Conservation (phyloP, 306 rosid species). For the Glycyrrhiza uralensis region DNA sequence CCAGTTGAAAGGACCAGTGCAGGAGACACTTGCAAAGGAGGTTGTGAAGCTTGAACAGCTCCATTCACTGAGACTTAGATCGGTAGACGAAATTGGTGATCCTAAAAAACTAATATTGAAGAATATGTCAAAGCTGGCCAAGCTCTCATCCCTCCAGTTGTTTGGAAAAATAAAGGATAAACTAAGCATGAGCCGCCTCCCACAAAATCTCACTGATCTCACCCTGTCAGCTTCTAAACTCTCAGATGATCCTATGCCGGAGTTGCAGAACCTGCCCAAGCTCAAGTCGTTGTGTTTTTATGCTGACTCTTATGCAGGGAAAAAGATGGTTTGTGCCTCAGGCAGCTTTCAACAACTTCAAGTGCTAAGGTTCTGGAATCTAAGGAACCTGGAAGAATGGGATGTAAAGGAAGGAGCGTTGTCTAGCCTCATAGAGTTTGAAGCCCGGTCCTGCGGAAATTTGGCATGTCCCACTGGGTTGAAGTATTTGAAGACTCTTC, state of each 20-base stretch:
- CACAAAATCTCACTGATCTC: slow-evolving; percentile 27
- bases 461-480: neutral
- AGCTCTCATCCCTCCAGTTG: slow-evolving; percentile 29
- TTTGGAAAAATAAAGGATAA: slow-evolving; percentile 14
- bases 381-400: slow-evolving; percentile 18
- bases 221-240: slow-evolving; percentile 40
- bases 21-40: neutral
- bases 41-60: slow-evolving; percentile 25
- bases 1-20: slow-evolving; percentile 1
- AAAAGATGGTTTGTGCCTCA: slow-evolving; percentile 6
- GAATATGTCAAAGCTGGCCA: slow-evolving; percentile 10
- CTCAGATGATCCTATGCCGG: slow-evolving; percentile 22
- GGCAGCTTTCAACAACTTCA: slow-evolving; percentile 27
- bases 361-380: slow-evolving; percentile 36
- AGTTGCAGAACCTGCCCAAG: slow-evolving; percentile 20
- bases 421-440: slow-evolving; percentile 32
- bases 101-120: neutral
- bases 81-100: slow-evolving; percentile 11
- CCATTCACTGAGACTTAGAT: slow-evolving; percentile 28
- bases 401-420: slow-evolving; percentile 25
- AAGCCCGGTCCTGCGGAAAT: slow-evolving; percentile 13
- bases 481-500: slow-evolving; percentile 25
- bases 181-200: neutral
- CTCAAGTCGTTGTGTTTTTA: slow-evolving; percentile 23
- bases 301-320: slow-evolving; percentile 22